Evolutionary conservation across 352 stramenopile genomes (phyloP), one percentile per base, ranked within the genome.

Genomic region (Globisporangium solare): DNA sequence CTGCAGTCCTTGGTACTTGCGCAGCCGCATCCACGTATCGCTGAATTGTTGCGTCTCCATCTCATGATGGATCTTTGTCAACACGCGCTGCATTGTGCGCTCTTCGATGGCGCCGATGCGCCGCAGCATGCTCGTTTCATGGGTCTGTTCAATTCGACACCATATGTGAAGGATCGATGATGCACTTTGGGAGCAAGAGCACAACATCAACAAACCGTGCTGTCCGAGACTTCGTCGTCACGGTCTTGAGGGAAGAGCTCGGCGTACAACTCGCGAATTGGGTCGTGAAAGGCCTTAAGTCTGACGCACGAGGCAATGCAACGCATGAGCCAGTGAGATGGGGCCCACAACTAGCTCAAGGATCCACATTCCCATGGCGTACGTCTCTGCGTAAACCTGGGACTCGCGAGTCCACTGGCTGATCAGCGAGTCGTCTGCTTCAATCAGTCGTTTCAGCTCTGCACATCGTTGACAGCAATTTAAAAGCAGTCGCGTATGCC

Each of bases 41-140:
- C 74, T 86, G 7, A 31, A 55, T 12, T 55, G 10, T 1, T 51
- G 47, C 1, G 62, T 20, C 12, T 83, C 70, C 2, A 58, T 73
- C 57, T 88, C 78, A 14, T 67, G 58, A 15, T 82, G 66, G 15
- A 86, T 81, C 57, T 86, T 86, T 13, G 63, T 54, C 42, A 88
- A 68, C 24, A 89, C 67, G 20, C 78, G 76, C 63, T 85, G 79
- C 76, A 86, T 89, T 18, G 73, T 60, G 5, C 79, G 76, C 56
- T 87, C 76, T 53, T 87, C 74, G 35, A 87, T 82, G 6, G 67
- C 58, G 1, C 79, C 79, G 21, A 89, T 83, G 24, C 67, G 68
- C 4, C 72, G 73, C 32, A 86, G 58, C 54, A 70, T 73, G 52
- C 27, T 73, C n/a, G 73, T 27, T 14, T 80, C 71, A 31, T 73